phyloP scores from a whole-genome alignment of 2,329 filamentous ascomycete species.

The Penicillium capsulatum region DNA sequence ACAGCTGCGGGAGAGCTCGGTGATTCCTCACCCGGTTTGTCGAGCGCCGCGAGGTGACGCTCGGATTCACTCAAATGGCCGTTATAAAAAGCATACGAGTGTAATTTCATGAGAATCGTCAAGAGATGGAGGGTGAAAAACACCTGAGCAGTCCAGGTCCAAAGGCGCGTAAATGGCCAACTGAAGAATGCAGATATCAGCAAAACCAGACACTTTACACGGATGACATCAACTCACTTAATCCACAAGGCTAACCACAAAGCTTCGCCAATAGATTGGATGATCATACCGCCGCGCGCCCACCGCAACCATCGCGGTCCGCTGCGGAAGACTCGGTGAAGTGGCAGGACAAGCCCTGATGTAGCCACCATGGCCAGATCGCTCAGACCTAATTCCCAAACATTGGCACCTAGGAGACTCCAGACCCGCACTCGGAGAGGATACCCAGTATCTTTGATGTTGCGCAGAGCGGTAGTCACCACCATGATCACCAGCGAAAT shows the following conservation, averaged over 20 bases:
- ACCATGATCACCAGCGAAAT: constrained; percentile 96
- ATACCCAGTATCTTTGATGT: constrained; percentile 88
- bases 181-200: constrained; percentile 27
- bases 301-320: constrained; percentile 61
- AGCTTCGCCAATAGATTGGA: constrained; percentile 79
- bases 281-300: constrained; percentile 68
- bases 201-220: not conserved
- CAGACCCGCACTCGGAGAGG: constrained; percentile 83
- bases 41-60: constrained; percentile 72
- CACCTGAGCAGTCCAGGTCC: constrained; percentile 97
- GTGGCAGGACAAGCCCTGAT: constrained; percentile 65
- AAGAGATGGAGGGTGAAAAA: constrained; percentile 89
- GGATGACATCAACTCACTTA: constrained; percentile 42
- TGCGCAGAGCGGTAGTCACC: constrained; percentile 86
- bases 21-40: constrained; percentile 65
- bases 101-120: constrained; percentile 96
- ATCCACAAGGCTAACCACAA: constrained; percentile 81
- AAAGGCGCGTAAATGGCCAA: constrained; percentile 77
- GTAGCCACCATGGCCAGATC: constrained; percentile 81
- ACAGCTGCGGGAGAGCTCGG: constrained; percentile 61
- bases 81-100: constrained; percentile 97
- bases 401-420: constrained; percentile 79
- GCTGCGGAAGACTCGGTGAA: constrained; percentile 65
- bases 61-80: constrained; percentile 88
- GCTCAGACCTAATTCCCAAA: constrained; percentile 78